Evolutionary conservation across 345 rosid species (phyloP).

Genomic region (Gossypium anomalum): DNA sequence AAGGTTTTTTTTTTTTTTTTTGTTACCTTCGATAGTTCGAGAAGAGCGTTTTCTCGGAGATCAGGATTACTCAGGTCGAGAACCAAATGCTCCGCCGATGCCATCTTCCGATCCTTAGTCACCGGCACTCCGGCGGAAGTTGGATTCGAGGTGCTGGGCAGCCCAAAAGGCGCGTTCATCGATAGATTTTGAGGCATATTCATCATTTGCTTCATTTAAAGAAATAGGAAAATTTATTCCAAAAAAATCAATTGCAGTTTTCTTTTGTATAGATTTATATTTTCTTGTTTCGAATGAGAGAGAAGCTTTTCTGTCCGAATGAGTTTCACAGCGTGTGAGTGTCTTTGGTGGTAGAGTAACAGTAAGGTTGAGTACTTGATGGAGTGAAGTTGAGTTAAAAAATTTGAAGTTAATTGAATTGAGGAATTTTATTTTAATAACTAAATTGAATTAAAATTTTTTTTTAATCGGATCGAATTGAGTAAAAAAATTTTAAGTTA

Average conservation of each 20-base stretch:
- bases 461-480: too few species aligned
- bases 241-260: background rate
- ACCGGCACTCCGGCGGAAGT: constrained; percentile 38
- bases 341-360: background rate
- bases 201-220: constrained; percentile 37
- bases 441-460: too few species aligned
- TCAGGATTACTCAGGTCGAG: constrained; percentile 92
- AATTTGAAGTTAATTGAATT: too few species aligned
- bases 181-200: constrained; percentile 69
- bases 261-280: background rate
- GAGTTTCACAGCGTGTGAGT: background rate
- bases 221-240: background rate
- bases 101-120: constrained; percentile 81
- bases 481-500: too few species aligned
- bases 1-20: background rate
- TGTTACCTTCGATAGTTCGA: constrained; percentile 42
- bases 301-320: background rate
- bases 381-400: too few species aligned
- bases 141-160: constrained; percentile 30
- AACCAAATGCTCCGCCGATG: constrained; percentile 85
- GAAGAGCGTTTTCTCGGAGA: constrained; percentile 74
- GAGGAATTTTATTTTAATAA: too few species aligned
- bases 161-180: constrained; percentile 57
- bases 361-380: too few species aligned
- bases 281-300: background rate